Percentiles rank a stretch among this genome's conserved stretches.
phyloP scores from a whole-genome alignment of 2,329 filamentous ascomycete genomes.

The Thermoascus crustaceus region DNA sequence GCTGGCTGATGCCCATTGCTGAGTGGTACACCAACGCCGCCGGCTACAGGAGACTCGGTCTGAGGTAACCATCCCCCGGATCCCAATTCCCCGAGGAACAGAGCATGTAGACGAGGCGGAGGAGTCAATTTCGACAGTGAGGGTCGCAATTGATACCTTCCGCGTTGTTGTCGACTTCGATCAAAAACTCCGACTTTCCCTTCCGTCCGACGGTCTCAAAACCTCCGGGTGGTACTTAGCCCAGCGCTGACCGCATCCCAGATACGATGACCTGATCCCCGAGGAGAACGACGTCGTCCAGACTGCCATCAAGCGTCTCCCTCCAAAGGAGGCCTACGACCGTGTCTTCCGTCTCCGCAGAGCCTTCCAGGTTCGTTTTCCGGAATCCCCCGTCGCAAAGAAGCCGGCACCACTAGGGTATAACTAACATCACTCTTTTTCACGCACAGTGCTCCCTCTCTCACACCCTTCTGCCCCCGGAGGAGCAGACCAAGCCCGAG shows the following conservation, averaged over 20 bases:
- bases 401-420: constrained; percentile 4
- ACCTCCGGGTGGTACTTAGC: too few species aligned
- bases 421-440: constrained; percentile 12
- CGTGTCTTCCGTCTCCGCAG: constrained; percentile 94
- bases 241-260: constrained; percentile 32
- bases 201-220: too few species aligned
- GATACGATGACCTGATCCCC: constrained; percentile 87
- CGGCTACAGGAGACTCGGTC: constrained; percentile 86
- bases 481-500: constrained; percentile 60
- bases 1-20: constrained; percentile 70
- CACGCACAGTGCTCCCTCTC: constrained; percentile 52
- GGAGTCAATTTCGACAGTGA: neutral
- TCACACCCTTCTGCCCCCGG: constrained; percentile 56
- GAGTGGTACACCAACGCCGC: constrained; percentile 83
- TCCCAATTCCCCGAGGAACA: constrained; percentile 1
- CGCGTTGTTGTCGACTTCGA: neutral
- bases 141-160: neutral
- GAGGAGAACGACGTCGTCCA: constrained; percentile 86
- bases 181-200: too few species aligned
- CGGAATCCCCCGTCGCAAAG: neutral
- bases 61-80: constrained; percentile 57
- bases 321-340: constrained; percentile 86
- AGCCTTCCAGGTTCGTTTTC: constrained; percentile 67
- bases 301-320: constrained; percentile 81
- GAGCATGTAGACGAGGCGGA: neutral